Evolutionary conservation across 2,329 filamentous ascomycete species (phyloP).

Genomic region (Botrytis fabae): DNA sequence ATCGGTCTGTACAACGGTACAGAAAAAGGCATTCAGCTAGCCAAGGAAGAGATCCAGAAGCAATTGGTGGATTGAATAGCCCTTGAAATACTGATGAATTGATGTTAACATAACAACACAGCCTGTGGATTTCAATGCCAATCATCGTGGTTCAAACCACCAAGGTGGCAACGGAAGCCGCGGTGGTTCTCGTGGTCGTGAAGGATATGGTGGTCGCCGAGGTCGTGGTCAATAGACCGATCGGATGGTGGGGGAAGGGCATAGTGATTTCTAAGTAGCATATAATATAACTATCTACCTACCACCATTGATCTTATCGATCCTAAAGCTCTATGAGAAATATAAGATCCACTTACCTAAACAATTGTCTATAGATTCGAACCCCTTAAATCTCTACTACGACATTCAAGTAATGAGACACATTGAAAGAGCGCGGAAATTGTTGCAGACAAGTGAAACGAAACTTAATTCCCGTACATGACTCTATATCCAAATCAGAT

Average conservation of each 20-base stretch:
- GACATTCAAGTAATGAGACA: neutral
- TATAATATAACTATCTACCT: too few relatives aligned
- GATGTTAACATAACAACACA: neutral
- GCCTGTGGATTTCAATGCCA: neutral
- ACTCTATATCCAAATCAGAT: neutral
- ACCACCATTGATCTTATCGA: neutral
- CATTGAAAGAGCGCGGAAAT: neutral
- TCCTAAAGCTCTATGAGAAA: rapidly evolving
- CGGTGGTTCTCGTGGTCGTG: neutral
- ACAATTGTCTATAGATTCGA: too few relatives aligned
- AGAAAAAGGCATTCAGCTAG: neutral
- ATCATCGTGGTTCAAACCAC: neutral
- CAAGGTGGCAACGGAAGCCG: neutral
- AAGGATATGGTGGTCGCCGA: neutral
- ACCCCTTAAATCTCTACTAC: neutral
- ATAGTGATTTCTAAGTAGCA: too few relatives aligned
- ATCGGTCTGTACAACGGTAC: neutral
- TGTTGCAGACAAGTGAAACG: too few relatives aligned
- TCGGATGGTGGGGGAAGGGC: neutral
- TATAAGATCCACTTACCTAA: neutral
- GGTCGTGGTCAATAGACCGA: neutral
- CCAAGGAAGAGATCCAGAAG: neutral
- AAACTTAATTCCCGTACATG: neutral
- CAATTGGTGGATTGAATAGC: neutral
- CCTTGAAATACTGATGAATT: neutral